These are phyloP conservation scores for Gossypium bickii DNA, from an alignment of 345 rosid species.

Conservation along the genomic window DNA sequence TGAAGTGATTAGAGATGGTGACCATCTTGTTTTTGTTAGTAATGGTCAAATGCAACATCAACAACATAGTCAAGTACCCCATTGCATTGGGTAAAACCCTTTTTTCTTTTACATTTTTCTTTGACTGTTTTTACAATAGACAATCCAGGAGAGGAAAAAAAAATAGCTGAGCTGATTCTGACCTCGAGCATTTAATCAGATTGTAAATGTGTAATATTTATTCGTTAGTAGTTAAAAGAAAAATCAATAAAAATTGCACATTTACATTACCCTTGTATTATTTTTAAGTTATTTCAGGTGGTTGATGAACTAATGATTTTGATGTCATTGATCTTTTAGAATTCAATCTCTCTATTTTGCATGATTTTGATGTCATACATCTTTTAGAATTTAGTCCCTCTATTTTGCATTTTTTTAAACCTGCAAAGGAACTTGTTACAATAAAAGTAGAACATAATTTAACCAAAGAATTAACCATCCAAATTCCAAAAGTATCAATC, in stretches of 20 bases:
- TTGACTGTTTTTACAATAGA: not conserved
- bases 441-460: too few relatives aligned
- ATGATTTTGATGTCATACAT: not conserved
- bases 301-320: not conserved
- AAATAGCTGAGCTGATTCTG: not conserved
- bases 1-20: constrained; percentile 78
- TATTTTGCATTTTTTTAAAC: too few relatives aligned
- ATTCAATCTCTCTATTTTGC: too few relatives aligned
- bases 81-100: not conserved
- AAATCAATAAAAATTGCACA: too few relatives aligned
- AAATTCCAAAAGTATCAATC: too few relatives aligned
- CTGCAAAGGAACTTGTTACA: too few relatives aligned
- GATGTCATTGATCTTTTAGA: not conserved
- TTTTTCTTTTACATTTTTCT: not conserved
- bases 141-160: not conserved
- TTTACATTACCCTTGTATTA: not conserved
- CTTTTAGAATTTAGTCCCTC: too few relatives aligned
- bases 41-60: constrained; percentile 16
- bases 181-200: not conserved
- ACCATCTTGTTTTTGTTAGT: constrained; percentile 57
- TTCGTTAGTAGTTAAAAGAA: not conserved
- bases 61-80: constrained; percentile 1
- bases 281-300: not conserved
- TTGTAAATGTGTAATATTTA: not conserved
- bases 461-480: too few relatives aligned